A percentile compares a stretch with the other conserved stretches of the same genome.
phyloP scores from a whole-genome alignment of 768 basidiomycete genomes.

The Boletus huronensis region DNA sequence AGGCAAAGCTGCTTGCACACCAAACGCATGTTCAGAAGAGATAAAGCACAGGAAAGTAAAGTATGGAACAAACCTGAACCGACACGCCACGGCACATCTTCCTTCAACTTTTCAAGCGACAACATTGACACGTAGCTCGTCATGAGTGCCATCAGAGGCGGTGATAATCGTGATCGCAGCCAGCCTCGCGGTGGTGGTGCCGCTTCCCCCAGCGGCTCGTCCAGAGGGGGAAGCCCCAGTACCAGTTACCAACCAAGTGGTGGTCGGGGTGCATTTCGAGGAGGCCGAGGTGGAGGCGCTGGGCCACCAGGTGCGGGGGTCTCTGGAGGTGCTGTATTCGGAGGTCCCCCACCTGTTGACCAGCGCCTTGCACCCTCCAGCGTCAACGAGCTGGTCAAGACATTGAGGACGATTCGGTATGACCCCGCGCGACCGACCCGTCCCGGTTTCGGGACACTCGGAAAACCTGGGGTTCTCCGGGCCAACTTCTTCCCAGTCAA shows the following conservation, averaged over 20 bases:
- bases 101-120: not conserved
- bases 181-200: not conserved
- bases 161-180: not conserved
- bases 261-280: slow-evolving; percentile 11
- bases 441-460: slow-evolving; percentile 44
- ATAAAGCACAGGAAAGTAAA: too few species aligned
- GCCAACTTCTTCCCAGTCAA: slow-evolving; percentile 49
- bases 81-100: not conserved
- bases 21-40: not conserved
- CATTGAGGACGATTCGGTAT: slow-evolving; percentile 29
- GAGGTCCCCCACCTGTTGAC: slow-evolving; percentile 31
- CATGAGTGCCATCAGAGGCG: slow-evolving; percentile 17
- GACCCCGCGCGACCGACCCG: slow-evolving; percentile 41
- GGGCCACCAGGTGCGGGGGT: slow-evolving; percentile 27
- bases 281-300: slow-evolving; percentile 22
- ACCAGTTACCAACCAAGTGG: not conserved
- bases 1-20: not conserved
- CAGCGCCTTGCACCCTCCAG: slow-evolving; percentile 27
- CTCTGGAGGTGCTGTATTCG: slow-evolving; percentile 30
- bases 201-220: not conserved
- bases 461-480: slow-evolving; percentile 39
- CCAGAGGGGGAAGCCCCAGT: slow-evolving; percentile 1
- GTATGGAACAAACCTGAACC: not conserved
- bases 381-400: slow-evolving; percentile 23
- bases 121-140: not conserved